phyloP scores from a whole-genome alignment of 257 asterid genomes.

The Solanum sitiens region DNA sequence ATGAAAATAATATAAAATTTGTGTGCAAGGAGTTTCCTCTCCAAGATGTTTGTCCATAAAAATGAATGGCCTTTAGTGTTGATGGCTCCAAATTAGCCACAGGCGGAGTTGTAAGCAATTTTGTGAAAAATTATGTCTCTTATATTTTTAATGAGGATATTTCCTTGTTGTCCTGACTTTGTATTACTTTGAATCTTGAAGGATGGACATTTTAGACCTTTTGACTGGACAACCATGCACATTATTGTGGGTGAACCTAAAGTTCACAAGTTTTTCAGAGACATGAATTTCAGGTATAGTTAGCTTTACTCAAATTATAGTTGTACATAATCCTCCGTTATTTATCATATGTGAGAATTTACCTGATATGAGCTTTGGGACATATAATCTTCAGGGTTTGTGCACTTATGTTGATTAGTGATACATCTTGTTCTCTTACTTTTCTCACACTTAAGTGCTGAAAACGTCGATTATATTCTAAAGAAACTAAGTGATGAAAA shows the following conservation, averaged over 20 bases:
- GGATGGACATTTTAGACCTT: conserved; percentile 88
- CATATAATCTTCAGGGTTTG: neutral
- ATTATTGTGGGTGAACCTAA: conserved; percentile 65
- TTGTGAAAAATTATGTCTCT: neutral
- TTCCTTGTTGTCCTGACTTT: neutral
- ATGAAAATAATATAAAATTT: conserved; percentile 43
- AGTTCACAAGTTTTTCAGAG: conserved; percentile 92
- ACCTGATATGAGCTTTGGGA: neutral
- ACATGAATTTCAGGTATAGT: conserved; percentile 86
- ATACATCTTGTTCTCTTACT: neutral
- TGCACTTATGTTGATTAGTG: neutral
- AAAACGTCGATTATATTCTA: neutral
- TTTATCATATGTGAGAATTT: neutral
- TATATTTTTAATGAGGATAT: neutral
- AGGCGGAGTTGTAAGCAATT: conserved; percentile 72
- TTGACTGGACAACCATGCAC: conserved; percentile 81
- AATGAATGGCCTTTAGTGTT: conserved; percentile 72
- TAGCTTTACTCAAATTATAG: neutral
- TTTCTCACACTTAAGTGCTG: neutral
- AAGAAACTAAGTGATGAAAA: neutral
- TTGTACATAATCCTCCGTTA: neutral
- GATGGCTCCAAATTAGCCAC: conserved; percentile 87
- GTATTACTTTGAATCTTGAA: conserved; percentile 15
- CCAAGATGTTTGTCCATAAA: conserved; percentile 61
- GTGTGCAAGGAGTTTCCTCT: conserved; percentile 50